Percentiles rank a stretch among this genome's conserved stretches.
Evolutionary conservation across 2,329 filamentous ascomycete genomes (phyloP).

Genomic region (Colletotrichum agaves): DNA sequence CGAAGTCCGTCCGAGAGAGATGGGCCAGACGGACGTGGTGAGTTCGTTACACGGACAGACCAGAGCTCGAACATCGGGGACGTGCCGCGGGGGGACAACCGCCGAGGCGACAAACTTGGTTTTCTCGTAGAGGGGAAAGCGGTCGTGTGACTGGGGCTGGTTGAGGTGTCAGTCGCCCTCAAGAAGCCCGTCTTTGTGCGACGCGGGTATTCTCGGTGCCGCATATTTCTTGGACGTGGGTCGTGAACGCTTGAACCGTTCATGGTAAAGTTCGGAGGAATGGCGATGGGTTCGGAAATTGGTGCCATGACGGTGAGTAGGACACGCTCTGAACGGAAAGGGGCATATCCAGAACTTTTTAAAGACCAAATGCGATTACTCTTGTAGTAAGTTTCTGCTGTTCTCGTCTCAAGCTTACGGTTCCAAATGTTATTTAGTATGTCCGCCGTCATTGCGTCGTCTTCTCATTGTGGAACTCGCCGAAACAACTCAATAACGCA

Average conservation of each 20-base stretch:
- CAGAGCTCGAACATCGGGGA: slow-evolving; percentile 57
- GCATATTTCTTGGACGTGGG: slow-evolving; percentile 38
- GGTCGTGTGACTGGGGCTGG: slow-evolving; percentile 48
- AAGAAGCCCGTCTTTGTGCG: slow-evolving; percentile 26
- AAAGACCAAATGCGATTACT: no score
- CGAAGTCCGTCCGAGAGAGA: slow-evolving; percentile 52
- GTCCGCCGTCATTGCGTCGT: background rate
- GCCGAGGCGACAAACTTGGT: slow-evolving; percentile 55
- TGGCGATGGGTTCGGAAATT: slow-evolving; percentile 17
- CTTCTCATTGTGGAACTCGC: background rate
- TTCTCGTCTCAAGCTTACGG: background rate
- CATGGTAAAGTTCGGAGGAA: slow-evolving; percentile 34
- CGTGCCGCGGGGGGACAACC: slow-evolving; percentile 46
- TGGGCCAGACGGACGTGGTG: slow-evolving; percentile 50
- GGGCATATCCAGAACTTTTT: background rate
- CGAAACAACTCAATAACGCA: background rate
- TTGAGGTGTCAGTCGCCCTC: slow-evolving; percentile 38
- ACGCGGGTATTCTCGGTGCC: slow-evolving; percentile 42
- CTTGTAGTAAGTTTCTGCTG: no score
- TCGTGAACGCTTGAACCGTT: slow-evolving; percentile 41
- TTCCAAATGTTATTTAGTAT: background rate
- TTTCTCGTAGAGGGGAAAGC: slow-evolving; percentile 52
- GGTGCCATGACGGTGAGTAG: slow-evolving; percentile 10
- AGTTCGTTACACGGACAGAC: slow-evolving; percentile 49
- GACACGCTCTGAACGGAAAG: background rate